Evolutionary conservation across 2,329 filamentous ascomycete genomes (phyloP), one percentile per base, ranked within the genome.

Genomic region (Chaetomium olivaceum): DNA sequence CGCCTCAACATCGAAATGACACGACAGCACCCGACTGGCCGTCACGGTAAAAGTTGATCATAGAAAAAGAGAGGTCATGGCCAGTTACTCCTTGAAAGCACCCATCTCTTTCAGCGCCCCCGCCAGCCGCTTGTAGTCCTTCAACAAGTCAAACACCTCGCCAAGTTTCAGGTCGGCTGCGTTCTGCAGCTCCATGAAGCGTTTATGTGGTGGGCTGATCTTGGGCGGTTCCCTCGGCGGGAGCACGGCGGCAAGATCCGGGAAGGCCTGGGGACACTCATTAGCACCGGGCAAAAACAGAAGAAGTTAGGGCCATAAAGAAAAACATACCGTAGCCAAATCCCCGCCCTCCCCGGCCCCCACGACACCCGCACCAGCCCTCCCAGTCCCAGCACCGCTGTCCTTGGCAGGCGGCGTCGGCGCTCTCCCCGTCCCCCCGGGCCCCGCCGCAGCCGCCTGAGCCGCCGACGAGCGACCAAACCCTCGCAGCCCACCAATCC

Each of bases 61-160:
- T 3, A 57, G 9, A 29, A 39, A 31, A 12, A 36, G 29, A 56
- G 4, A 57, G 16, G 31, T 5, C 29, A 39, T 8, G 8, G 36
- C 12, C 25, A 12, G 23, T 7, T 48, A 73, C 63, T 77, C 79
- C 67, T 83, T 82, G 72, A 90, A 87, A 11, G 86, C 87, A 23
- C 83, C 87, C 74, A 86, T 78, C 58, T 88, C 85, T 71, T 86
- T 87, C 64, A 93, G 75, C 9, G 85, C 85, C 31, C 81, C 81
- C 0, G 90, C 90, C 56, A 94, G 78, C 61, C 91, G 82, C 71
- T 91, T 86, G 73, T 94, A 94, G 75, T 94, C 91, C 63, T 86
- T 83, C 25, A 94, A 77, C 58, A 94, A 78, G 63, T 90, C 86
- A 27, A 89, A 78, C 21, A 94, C 87, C 72, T 94, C 91, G n/a